Evolutionary conservation across 345 rosid species (phyloP).

Genomic region (Eucalyptus regnans): DNA sequence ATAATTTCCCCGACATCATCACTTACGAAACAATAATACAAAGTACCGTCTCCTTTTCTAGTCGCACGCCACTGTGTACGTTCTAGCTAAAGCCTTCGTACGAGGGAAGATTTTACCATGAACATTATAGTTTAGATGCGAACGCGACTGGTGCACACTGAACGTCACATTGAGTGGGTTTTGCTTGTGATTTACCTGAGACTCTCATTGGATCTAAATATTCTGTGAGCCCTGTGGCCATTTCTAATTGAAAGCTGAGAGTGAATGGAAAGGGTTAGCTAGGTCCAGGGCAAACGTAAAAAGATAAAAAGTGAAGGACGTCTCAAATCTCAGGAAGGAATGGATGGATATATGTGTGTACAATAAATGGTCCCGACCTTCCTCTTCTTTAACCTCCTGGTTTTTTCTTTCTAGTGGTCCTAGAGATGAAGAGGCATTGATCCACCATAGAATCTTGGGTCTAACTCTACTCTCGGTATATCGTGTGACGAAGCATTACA

Average conservation of each 20-base stretch:
- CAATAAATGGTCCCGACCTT: not conserved
- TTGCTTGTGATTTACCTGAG: not conserved
- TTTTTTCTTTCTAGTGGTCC: not conserved
- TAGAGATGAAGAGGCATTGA: not conserved
- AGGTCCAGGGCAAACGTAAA: not conserved
- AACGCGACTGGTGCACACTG: not conserved
- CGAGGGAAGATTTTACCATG: not conserved
- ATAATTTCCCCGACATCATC: not conserved
- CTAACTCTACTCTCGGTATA: not conserved
- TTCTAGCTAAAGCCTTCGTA: not conserved
- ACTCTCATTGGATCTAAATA: not conserved
- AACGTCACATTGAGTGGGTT: not conserved
- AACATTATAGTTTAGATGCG: not conserved
- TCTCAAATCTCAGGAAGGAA: not conserved
- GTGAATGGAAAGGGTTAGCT: not conserved
- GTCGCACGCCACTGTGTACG: not conserved
- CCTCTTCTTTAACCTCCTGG: not conserved
- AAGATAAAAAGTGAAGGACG: not conserved
- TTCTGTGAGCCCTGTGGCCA: not conserved
- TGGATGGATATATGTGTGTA: not conserved
- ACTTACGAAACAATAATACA: not conserved
- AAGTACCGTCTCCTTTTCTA: not conserved
- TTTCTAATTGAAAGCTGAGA: not conserved
- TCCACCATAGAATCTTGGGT: not conserved
- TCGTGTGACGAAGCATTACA: not conserved